Evolutionary conservation across 2,329 filamentous ascomycete species (phyloP), one percentile per base, ranked within the genome.

Genomic region (Hymenoscyphus occultus): DNA sequence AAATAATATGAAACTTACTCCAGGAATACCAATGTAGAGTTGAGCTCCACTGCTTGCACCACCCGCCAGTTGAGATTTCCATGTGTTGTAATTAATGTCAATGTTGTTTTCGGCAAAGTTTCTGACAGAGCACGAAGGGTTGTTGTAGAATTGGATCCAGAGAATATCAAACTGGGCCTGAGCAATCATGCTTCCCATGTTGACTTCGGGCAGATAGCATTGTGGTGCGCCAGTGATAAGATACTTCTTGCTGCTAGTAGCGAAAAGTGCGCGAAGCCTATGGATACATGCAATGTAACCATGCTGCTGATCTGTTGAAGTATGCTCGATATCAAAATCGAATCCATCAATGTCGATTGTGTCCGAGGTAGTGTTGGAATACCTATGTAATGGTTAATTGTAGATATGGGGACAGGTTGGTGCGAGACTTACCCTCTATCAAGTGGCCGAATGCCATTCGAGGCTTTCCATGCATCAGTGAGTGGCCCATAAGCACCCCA

Each of bases 401-500:
- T 35, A 35, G 5, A 35, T 35, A 35, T 10, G 6, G 35, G 9
- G 9, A 35, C 6, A 35, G 9, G 35, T 35, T 10, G 35, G 5
- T 35, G 9, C 9, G 5, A 7, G 71, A 42, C 71, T 63, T 56
- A 75, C 71, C 61, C 35, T 35, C 35, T 35, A 10, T 35, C 35
- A 35, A 35, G 35, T 7, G 35, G 35, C 9, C 35, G 35, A 35
- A 35, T 35, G 5, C 35, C 35, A 35, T 35, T 35, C 9, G 35
- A 35, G 9, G 35, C 35, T 35, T 72, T 72, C 75, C 75, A 78
- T 9, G 65, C 64, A 3, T 70, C 61, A n/a, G 75, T 73, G 22
- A 71, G 71, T 5, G 79, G 78, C 10, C 79, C 79, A 64, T 80
- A 80, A 59, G 79, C 76, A 42, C 71, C 71, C 77, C 78, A 81